These are phyloP conservation scores for Candida stauntonica DNA, from an alignment of 805 yeast species.

Conservation along the genomic window DNA sequence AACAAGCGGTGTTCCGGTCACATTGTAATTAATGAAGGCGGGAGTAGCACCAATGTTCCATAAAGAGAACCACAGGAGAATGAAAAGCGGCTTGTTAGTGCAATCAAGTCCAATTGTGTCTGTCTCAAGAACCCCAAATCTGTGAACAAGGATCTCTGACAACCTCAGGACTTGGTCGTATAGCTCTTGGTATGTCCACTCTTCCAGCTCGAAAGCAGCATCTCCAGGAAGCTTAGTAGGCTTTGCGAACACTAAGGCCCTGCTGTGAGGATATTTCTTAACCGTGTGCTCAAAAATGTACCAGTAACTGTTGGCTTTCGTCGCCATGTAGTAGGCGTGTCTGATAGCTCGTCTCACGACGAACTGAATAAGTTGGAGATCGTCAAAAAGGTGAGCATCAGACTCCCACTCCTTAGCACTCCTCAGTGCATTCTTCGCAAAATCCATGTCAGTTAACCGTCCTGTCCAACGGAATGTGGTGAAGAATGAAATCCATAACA, in stretches of 20 bases:
- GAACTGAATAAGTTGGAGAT: conserved; percentile 18
- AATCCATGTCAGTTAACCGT: conserved; percentile 3
- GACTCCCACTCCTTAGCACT: conserved; percentile 5
- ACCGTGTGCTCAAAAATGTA: conserved; percentile 61
- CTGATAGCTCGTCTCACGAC: conserved; percentile 20
- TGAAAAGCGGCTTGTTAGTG: conserved; percentile 78
- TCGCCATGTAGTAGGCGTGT: conserved; percentile 11
- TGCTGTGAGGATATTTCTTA: conserved; percentile 39
- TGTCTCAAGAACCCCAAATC: conserved; percentile 59
- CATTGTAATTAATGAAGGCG: conserved; percentile 80
- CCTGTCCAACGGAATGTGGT: too few relatives aligned
- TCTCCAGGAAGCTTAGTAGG: conserved; percentile 39
- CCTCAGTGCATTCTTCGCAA: neutral
- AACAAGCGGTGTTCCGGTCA: conserved; percentile 64
- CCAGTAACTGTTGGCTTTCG: conserved; percentile 48
- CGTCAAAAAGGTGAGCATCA: conserved; percentile 12
- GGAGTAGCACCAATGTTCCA: conserved; percentile 93
- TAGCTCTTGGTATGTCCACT: conserved; percentile 63
- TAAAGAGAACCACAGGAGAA: conserved; percentile 75
- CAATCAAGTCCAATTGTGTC: conserved; percentile 72
- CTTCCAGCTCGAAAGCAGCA: conserved; percentile 55
- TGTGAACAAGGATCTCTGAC: conserved; percentile 57
- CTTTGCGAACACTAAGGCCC: conserved; percentile 58
- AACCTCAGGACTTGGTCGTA: conserved; percentile 62
- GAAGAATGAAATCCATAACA: too few relatives aligned